Conservation (phyloP, 2,329 filamentous ascomycete genomes). For the Fusarium paranaense region DNA sequence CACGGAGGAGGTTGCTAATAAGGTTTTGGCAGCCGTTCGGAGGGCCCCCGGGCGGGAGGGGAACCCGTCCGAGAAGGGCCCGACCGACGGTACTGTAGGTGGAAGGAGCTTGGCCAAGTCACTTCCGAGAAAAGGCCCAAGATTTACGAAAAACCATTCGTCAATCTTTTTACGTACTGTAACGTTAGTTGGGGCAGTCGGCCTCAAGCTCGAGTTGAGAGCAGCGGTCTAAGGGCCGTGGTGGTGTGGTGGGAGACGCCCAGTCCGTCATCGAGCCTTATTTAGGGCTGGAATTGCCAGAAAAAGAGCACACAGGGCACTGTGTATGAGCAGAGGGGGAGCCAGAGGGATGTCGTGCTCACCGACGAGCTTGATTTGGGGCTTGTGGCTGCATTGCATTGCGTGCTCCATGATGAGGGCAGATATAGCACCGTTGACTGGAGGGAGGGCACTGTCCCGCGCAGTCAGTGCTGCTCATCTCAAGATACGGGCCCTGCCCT, state of each 20-base stretch:
- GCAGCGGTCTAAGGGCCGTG: constrained; percentile 1
- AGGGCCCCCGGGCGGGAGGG: constrained; percentile 35
- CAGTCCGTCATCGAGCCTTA: constrained; percentile 24
- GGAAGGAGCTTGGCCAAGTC: background rate
- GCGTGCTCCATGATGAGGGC: background rate
- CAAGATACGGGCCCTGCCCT: background rate
- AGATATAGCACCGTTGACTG: background rate
- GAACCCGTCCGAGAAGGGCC: constrained; percentile 35
- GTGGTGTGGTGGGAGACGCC: constrained; percentile 17
- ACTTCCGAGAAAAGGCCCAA: background rate
- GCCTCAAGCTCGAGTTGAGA: background rate
- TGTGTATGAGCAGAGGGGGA: background rate
- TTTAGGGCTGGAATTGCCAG: constrained; percentile 28
- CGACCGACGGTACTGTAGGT: constrained; percentile 24
- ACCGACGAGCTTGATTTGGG: background rate
- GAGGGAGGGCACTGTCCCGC: background rate
- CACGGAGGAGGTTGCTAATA: constrained; percentile 26
- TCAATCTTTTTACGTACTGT: background rate
- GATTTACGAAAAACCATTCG: background rate
- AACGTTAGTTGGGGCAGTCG: background rate
- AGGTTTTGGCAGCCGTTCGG: constrained; percentile 39
- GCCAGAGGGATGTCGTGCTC: constrained; percentile 3
- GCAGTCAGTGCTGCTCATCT: background rate
- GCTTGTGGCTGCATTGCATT: constrained; percentile 6
- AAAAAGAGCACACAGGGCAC: constrained; percentile 13